These are phyloP conservation scores for Russula brevipes DNA, from an alignment of 768 basidiomycete species.

Conservation along the genomic window DNA sequence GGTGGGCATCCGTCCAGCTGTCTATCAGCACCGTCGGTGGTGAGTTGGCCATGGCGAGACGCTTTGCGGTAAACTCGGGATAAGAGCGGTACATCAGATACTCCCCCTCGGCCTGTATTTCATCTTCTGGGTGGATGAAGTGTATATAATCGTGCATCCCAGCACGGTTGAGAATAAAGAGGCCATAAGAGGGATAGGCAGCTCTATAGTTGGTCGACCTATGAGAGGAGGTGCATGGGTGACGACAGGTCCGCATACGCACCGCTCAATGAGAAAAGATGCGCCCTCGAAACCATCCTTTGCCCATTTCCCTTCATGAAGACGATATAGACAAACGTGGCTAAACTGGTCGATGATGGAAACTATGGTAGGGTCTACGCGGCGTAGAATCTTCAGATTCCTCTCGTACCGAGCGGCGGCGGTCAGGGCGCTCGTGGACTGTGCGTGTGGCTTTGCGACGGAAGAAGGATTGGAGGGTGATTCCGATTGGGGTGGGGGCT, in stretches of 20 bases:
- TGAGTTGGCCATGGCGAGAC: slow-evolving; percentile 31
- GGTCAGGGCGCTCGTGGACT: slow-evolving; percentile 33
- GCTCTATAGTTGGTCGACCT: slow-evolving; percentile 40
- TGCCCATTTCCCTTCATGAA: slow-evolving; percentile 71
- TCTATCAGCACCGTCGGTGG: slow-evolving; percentile 24
- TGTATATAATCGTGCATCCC: slow-evolving; percentile 76
- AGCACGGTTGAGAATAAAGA: slow-evolving; percentile 78
- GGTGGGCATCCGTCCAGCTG: slow-evolving; percentile 27
- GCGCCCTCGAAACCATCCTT: slow-evolving; percentile 83
- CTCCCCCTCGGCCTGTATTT: slow-evolving; percentile 53
- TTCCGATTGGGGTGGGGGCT: slow-evolving; percentile 8
- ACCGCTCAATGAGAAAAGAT: slow-evolving; percentile 88
- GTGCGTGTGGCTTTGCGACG: slow-evolving; percentile 6
- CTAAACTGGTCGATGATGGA: slow-evolving; percentile 85
- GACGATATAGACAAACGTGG: slow-evolving; percentile 78
- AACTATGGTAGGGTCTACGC: slow-evolving; percentile 72
- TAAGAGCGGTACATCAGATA: slow-evolving; percentile 73
- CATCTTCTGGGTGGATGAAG: slow-evolving; percentile 73
- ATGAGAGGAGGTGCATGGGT: slow-evolving; percentile 6
- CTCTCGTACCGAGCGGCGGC: slow-evolving; percentile 60
- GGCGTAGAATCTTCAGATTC: slow-evolving; percentile 76
- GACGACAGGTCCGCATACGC: slow-evolving; percentile 28
- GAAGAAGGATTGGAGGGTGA: slow-evolving; percentile 1
- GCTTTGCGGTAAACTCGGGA: slow-evolving; percentile 54
- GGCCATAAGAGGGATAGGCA: slow-evolving; percentile 76